A percentile compares a stretch with the other conserved stretches of the same genome.
These are phyloP conservation scores for Entamoeba dispar DNA, from an alignment of 208 protist species.

Conservation along the genomic window DNA sequence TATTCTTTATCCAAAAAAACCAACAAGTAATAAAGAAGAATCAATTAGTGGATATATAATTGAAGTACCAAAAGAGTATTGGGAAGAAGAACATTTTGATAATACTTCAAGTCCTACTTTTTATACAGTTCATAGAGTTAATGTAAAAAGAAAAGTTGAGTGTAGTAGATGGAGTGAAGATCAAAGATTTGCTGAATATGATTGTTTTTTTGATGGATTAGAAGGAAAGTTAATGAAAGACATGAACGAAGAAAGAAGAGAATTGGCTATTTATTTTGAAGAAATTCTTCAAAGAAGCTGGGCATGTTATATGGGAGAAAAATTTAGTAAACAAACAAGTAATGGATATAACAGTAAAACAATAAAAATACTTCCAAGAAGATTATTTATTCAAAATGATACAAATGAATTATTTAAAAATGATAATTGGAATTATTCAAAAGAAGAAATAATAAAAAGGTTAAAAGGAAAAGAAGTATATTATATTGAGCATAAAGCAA, in stretches of 20 bases:
- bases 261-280: background rate
- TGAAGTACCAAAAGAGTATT: background rate
- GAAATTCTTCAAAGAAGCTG: background rate
- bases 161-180: background rate
- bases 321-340: background rate
- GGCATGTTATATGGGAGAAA: background rate
- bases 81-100: background rate
- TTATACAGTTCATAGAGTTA: background rate
- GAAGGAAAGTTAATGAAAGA: background rate
- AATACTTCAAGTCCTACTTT: background rate
- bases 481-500: background rate
- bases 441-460: background rate
- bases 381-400: background rate
- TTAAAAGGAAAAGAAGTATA: background rate
- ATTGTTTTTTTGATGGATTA: background rate
- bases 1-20: background rate
- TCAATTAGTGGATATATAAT: background rate
- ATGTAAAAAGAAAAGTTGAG: background rate
- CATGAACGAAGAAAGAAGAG: background rate
- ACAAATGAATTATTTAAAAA: background rate
- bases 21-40: background rate
- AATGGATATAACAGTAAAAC: background rate
- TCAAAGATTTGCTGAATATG: background rate
- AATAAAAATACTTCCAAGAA: background rate
- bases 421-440: background rate